phyloP scores from a whole-genome alignment of 768 basidiomycete genomes.

The Lentinula raphanica region DNA sequence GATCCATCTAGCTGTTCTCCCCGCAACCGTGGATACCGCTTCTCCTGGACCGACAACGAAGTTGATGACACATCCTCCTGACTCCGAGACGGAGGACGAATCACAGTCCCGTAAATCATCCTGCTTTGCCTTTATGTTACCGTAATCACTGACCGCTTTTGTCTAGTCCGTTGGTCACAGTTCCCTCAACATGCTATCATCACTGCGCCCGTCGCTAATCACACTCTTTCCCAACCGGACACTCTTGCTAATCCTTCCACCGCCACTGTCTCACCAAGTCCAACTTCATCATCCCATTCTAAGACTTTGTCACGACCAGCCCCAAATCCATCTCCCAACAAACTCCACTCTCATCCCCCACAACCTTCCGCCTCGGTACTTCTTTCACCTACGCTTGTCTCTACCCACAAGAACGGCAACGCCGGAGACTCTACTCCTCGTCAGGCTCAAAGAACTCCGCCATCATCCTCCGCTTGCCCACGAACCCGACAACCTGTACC shows the following conservation, averaged over 20 bases:
- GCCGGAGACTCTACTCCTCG: background rate
- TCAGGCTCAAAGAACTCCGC: background rate
- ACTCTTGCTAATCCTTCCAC: background rate
- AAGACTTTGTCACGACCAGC: background rate
- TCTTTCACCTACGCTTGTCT: background rate
- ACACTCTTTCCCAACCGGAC: background rate
- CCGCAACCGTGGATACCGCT: background rate
- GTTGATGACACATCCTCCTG: background rate
- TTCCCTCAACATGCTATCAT: background rate
- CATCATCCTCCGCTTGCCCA: background rate
- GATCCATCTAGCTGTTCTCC: background rate
- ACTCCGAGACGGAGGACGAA: background rate
- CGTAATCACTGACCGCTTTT: background rate
- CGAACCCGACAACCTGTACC: background rate
- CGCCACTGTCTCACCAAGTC: too few species aligned
- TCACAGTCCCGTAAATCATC: background rate
- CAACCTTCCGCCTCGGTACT: background rate
- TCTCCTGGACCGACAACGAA: background rate
- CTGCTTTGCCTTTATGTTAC: background rate
- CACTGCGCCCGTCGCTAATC: background rate
- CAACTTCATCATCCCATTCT: too few species aligned
- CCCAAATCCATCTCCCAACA: background rate
- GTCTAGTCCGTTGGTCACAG: background rate
- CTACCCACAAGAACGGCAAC: background rate
- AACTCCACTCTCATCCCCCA: background rate